Evolutionary conservation across 129 eudicot genomes (phyloP), one percentile per base, ranked within the genome.

Genomic region (Glebionis coronaria): DNA sequence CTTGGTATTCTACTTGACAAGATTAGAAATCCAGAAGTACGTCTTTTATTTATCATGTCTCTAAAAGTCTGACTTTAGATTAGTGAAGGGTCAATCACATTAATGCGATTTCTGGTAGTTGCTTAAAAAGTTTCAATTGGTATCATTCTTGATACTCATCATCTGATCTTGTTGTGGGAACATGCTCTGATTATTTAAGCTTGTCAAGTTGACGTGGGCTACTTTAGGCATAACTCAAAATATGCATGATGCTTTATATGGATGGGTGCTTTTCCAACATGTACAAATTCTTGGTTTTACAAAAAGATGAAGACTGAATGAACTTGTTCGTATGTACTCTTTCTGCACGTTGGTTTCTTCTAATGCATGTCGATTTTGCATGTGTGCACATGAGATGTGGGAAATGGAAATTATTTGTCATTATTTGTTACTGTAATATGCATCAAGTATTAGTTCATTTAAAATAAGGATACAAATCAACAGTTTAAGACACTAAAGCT

Each of bases 191-290:
- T 59, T 65, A 86, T 65, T 57, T 93, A 88, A 84, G 81, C 81
- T 82, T 80, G 59, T 87, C 68, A 84, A 93, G 81, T 79, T 82
- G 82, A 84, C 96, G 14, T 93, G 98, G 98, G 79, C n/a, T 69
- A 74, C 90, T 60, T 80, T 93, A 72, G 97, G 98, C 61, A 86
- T 93, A 71, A 88, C 87, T 55, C 84, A 82, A 78, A 82, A 83
- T 67, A 69, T 86, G 70, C 98, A 93, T 70, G 80, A 79, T 80
- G 85, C 85, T 20, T 79, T 93, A 68, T 86, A 73, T 68, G 86
- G 83, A 18, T 89, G 97, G 98, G 97, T 93, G 76, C 92, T 93
- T 64, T 93, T 93, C 67, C 84, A 88, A 62, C 98, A 93, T 97
- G 98, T 93, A 82, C 42, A 25, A 2, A 67, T 19, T 58, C 7